These are phyloP conservation scores for Colletotrichum lentis DNA, from an alignment of 2,329 filamentous ascomycete genomes.

Conservation along the genomic window DNA sequence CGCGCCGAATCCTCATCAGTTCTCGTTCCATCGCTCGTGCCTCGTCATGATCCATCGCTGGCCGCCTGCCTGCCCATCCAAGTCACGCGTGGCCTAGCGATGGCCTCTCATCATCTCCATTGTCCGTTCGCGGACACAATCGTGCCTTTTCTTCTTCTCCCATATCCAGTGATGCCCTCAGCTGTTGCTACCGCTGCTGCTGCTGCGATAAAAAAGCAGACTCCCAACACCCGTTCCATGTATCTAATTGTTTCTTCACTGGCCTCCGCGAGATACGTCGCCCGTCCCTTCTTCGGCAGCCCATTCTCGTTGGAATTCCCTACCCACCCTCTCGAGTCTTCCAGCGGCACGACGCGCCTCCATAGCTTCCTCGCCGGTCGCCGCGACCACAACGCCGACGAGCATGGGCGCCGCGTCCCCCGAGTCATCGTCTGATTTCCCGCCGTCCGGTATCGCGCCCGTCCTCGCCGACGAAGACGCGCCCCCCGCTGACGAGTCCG, in stretches of 20 bases:
- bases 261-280: conserved; percentile 15
- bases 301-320: conserved; percentile 65
- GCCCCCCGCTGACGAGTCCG: conserved; percentile 3
- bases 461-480: background rate
- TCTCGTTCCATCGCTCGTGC: conserved; percentile 28
- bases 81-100: background rate
- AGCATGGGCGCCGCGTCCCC: conserved; percentile 57
- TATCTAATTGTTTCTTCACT: background rate
- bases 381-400: conserved; percentile 63
- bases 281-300: conserved; percentile 44
- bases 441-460: conserved; percentile 20
- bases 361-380: conserved; percentile 54
- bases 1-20: conserved; percentile 15
- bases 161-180: background rate
- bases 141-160: background rate
- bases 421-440: conserved; percentile 16
- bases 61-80: background rate
- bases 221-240: background rate
- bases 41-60: conserved; percentile 13
- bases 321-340: conserved; percentile 62
- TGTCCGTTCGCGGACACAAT: background rate
- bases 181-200: too few relatives aligned
- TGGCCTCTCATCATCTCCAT: background rate
- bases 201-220: background rate
- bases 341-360: conserved; percentile 63